phyloP scores from a whole-genome alignment of 2,329 filamentous ascomycete species.

The Hymenoscyphus fraxineus region DNA sequence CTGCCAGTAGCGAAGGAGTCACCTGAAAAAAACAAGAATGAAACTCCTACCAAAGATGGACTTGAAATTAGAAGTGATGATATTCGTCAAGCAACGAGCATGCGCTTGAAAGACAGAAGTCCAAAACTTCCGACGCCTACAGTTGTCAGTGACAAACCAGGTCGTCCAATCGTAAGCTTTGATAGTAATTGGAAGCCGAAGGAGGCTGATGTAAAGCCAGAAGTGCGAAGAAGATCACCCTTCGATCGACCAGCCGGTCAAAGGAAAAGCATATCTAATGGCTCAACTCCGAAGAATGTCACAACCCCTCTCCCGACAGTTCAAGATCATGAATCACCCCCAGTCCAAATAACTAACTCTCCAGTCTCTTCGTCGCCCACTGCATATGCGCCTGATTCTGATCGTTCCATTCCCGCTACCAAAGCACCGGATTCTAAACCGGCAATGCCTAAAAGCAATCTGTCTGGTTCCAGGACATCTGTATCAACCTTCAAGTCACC shows the following conservation, averaged over 20 bases:
- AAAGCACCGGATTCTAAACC: constrained; percentile 16
- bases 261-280: constrained; percentile 29
- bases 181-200: constrained; percentile 73
- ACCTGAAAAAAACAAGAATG: constrained; percentile 15
- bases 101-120: constrained; percentile 82
- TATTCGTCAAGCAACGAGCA: constrained; percentile 85
- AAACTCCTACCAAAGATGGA: constrained; percentile 56
- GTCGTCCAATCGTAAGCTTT: constrained; percentile 96
- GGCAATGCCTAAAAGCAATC: constrained; percentile 23
- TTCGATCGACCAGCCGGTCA: constrained; percentile 29
- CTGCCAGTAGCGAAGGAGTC: constrained; percentile 28
- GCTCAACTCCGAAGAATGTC: constrained; percentile 30
- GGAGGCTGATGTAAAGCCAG: constrained; percentile 63
- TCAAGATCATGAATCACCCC: constrained; percentile 40
- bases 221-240: constrained; percentile 38
- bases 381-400: constrained; percentile 46
- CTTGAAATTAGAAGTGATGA: constrained; percentile 83
- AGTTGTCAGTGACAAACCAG: constrained; percentile 84
- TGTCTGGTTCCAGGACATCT: constrained; percentile 15
- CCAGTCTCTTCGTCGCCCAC: constrained; percentile 44
- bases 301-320: constrained; percentile 36
- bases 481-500: constrained; percentile 23
- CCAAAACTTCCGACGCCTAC: constrained; percentile 82
- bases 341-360: constrained; percentile 43
- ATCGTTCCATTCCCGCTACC: constrained; percentile 15